These are phyloP conservation scores for Magnolia changhungtana DNA, from an alignment of 164 flowering plant genomes.

Conservation along the genomic window DNA sequence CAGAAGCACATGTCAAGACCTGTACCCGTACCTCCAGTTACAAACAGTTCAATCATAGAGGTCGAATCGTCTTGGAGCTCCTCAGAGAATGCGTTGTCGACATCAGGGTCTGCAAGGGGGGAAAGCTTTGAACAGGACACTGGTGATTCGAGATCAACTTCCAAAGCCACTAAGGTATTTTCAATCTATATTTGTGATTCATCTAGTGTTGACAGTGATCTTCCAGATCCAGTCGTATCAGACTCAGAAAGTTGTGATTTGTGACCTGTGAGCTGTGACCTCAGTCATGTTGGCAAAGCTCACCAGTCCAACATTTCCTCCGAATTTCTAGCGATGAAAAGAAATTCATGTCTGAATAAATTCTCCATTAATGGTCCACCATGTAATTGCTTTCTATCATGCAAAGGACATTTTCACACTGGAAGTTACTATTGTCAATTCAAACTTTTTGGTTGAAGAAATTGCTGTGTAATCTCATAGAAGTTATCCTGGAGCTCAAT, in stretches of 20 bases:
- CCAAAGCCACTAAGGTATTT: slow-evolving; percentile 48
- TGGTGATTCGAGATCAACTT: slow-evolving; percentile 52
- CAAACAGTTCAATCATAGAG: slow-evolving; percentile 52
- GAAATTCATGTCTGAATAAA: neutral
- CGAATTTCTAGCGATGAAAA: neutral
- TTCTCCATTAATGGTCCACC: neutral
- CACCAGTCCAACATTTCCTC: neutral
- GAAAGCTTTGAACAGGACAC: slow-evolving; percentile 60
- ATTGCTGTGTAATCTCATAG: too few species aligned
- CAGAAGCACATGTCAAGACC: slow-evolving; percentile 47
- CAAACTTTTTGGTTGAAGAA: too few species aligned
- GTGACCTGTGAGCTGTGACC: neutral
- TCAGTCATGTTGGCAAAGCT: neutral
- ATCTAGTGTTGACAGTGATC: neutral
- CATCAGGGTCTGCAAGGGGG: slow-evolving; percentile 37
- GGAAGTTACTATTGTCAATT: too few species aligned
- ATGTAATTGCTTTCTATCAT: neutral
- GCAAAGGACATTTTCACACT: too few species aligned
- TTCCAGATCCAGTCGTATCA: neutral
- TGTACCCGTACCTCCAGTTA: slow-evolving; percentile 45
- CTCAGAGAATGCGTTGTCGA: slow-evolving; percentile 38
- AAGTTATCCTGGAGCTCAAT: too few species aligned
- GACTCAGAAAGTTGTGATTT: neutral
- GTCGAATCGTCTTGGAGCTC: slow-evolving; percentile 68
- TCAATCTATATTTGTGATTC: neutral